Base-by-base conservation (phyloP, 2,329 filamentous ascomycete genomes). In the Monilinia laxa region DNA sequence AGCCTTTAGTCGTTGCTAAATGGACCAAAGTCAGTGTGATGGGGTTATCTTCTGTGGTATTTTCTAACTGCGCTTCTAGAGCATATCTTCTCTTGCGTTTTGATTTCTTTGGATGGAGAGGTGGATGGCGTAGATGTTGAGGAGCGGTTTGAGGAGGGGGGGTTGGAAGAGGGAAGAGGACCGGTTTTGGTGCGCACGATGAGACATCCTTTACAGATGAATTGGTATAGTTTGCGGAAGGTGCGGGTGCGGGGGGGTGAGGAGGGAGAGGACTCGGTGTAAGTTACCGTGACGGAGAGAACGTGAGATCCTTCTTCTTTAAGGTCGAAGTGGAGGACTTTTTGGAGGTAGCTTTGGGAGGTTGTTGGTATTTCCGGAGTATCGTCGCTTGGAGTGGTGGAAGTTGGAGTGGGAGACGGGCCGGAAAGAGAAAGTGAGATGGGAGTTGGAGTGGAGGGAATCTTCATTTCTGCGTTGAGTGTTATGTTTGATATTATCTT, bases 251-350 rank as follows among this genome's bases (percentile, higher is more conserved):
- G 55, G 11, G 38, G 28, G 23, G 64, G 47, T 3, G 87, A 87
- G 70, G 84, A 85, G 23, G 85, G 81, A n/a, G 84, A 85, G 0
- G 91, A 93, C 79, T 98, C 94, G 65, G 93, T 96, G 79, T 98
- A 98, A 71, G 90, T 94, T 68, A 98, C 91, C 64, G 92, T 97
- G 68, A 98, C 93, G 9, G 92, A 92, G 10, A 99, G 83, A 16
- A 97, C 92, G 78, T 99, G 93, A 73, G 91, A 93, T 0, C 95
- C 95, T 76, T 97, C 93, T 76, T 98, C 94, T 74, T 93, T 95
- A 47, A 99, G 83, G 74, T 96, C 91, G 76, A 96, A 96, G 49
- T 86, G 84, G 11, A 98, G 85, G 31, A 96, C 89, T 69, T 86
- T 88, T 77, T 98, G 94, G 59, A 96, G 57, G 14, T 38, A 52